Conservation (phyloP, 106 monocot species). For the Phalaenopsis equestris region DNA sequence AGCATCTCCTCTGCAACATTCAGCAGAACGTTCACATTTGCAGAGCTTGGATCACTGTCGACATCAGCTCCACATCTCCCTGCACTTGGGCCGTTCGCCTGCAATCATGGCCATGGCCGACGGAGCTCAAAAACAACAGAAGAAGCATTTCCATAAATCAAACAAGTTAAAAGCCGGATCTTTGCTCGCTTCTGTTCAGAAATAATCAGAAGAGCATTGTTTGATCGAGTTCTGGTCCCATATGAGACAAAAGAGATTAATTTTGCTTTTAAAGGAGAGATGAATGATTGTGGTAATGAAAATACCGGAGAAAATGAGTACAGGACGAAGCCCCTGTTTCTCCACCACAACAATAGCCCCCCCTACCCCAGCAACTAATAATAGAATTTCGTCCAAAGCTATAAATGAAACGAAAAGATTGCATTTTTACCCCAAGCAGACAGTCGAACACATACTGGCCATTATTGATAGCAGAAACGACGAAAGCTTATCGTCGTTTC, state of each 20-base stretch:
- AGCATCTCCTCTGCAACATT: slow-evolving; percentile 27
- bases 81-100: slow-evolving; percentile 17
- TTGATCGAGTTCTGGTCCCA: too few species aligned
- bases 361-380: too few species aligned
- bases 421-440: not conserved
- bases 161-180: too few species aligned
- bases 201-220: too few species aligned
- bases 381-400: not conserved
- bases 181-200: too few species aligned
- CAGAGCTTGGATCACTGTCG: slow-evolving; percentile 10
- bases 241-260: too few species aligned
- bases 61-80: not conserved
- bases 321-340: too few species aligned
- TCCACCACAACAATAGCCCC: too few species aligned
- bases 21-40: not conserved
- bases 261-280: not conserved
- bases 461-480: not conserved
- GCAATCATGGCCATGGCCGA: not conserved
- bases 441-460: not conserved
- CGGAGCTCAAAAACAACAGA: not conserved
- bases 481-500: not conserved
- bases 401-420: not conserved
- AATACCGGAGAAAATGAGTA: too few species aligned
- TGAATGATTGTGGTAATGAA: not conserved
- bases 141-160: not conserved